Percentiles rank a stretch among this genome's conserved stretches.
Conservation (phyloP, 805 yeast genomes). For the Pichia californica region DNA sequence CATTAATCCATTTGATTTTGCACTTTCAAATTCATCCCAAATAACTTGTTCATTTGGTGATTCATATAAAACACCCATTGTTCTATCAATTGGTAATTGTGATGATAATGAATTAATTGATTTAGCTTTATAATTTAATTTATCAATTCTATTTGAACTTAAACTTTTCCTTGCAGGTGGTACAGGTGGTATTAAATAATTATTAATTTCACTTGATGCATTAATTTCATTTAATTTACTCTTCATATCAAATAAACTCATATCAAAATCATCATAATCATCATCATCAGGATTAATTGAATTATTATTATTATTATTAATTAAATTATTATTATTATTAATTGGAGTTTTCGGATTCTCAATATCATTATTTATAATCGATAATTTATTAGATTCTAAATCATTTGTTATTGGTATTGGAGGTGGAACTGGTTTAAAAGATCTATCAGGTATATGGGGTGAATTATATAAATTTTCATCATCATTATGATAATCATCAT, state of each 20-base stretch:
- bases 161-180: slow-evolving; percentile 12
- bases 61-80: slow-evolving; percentile 27
- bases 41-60: slow-evolving; percentile 20
- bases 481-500: background rate
- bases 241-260: slow-evolving; percentile 13
- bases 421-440: slow-evolving; percentile 2
- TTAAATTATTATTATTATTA: no score
- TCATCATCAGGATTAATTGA: background rate
- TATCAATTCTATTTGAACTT: slow-evolving; percentile 5
- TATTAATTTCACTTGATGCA: background rate
- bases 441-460: slow-evolving; percentile 6
- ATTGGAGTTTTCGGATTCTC: background rate
- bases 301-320: background rate
- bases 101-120: slow-evolving; percentile 4
- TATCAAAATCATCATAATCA: slow-evolving; percentile 6
- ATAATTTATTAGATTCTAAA: no score
- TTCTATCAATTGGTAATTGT: slow-evolving; percentile 13
- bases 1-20: slow-evolving; percentile 2
- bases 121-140: slow-evolving; percentile 5
- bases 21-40: slow-evolving; percentile 10
- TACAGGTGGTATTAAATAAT: slow-evolving; percentile 14
- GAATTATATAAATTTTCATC: background rate
- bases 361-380: no score
- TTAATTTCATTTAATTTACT: slow-evolving; percentile 11
- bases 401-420: no score